Base-by-base conservation (phyloP, 495 filamentous ascomycete genomes). In the Diplogelasinospora grovesii region DNA sequence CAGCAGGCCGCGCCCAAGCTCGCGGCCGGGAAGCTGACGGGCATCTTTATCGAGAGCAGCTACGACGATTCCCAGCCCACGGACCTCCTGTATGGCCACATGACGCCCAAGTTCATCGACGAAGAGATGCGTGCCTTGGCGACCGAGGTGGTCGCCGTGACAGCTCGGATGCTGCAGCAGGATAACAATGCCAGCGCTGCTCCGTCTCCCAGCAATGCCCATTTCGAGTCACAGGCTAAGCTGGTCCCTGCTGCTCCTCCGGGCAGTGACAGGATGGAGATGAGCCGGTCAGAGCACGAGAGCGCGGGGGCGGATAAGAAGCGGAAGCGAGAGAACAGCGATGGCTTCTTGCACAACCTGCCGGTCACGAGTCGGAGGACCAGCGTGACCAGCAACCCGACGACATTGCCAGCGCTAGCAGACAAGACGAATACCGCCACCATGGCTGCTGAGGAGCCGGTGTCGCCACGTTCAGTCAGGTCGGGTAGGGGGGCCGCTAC, bases 41-140 rank as follows among this genome's bases (percentile, higher is more conserved):
- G 82, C 8, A 81, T 98, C 5, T 86, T 96, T 54, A 95, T 98
- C 50, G 92, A 98, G 69, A 97, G 92, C 57, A 90, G 84, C 22
- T 98, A 86, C 57, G 84, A 83, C 46, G 79, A 95, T 52, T 71
- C 70, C 6, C 79, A 84, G 46, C 69, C 78, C 11, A 83, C 89
- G 37, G 76, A 80, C 20, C 72, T 74, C 6, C 73, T 98, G 2
- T 98, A 84, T 54, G 92, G 92, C 2, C 92, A 98, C 53, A 73
- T 98, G 2, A 79, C 82, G 5, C 90, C 92, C 1, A 72, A 82
- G 4, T 89, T 87, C 56, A 63, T 98, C 3, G 73, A 83, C 28
- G 69, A 78, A 18, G 92, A 98, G 57, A 66, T 98, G 51, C 70
- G 65, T 31, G 73, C 68, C 0, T 70, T 98, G 0, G 92, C 87